Percentiles rank a stretch among this genome's conserved stretches.
phyloP scores from a whole-genome alignment of 495 filamentous ascomycete genomes.

The Aspergillus leporis region DNA sequence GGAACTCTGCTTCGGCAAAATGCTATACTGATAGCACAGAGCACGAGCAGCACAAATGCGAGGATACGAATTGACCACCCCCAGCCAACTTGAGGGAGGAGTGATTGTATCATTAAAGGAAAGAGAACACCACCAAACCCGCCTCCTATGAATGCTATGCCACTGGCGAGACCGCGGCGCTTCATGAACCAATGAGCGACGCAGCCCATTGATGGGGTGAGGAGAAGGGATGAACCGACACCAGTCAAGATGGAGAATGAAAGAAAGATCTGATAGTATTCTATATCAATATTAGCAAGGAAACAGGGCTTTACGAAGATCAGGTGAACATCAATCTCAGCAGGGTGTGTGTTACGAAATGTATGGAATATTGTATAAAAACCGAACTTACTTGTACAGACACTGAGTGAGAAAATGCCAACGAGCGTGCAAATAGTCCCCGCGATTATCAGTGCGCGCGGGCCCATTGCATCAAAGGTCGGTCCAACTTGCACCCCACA shows the following conservation, averaged over 20 bases:
- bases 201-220: conserved; percentile 59
- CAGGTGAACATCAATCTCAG: conserved; percentile 16
- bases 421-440: conserved; percentile 39
- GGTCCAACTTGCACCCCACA: conserved; percentile 41
- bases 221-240: conserved; percentile 41
- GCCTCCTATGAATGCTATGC: conserved; percentile 64
- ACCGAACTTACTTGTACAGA: conserved; percentile 40
- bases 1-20: conserved; percentile 19
- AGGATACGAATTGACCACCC: conserved; percentile 68
- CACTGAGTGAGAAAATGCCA: conserved; percentile 48
- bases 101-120: conserved; percentile 63
- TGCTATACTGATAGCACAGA: conserved; percentile 33
- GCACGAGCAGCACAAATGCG: conserved; percentile 60
- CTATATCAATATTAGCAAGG: conserved; percentile 41
- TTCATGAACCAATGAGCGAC: conserved; percentile 67
- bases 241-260: conserved; percentile 23
- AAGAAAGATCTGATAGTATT: conserved; percentile 39
- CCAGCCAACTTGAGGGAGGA: conserved; percentile 62
- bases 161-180: conserved; percentile 67
- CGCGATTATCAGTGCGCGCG: conserved; percentile 20
- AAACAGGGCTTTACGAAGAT: conserved; percentile 48
- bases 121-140: conserved; percentile 69
- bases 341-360: background rate
- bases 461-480: conserved; percentile 29
- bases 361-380: background rate